phyloP scores from a whole-genome alignment of 2,329 filamentous ascomycete species.

The Whalleya microplaca region DNA sequence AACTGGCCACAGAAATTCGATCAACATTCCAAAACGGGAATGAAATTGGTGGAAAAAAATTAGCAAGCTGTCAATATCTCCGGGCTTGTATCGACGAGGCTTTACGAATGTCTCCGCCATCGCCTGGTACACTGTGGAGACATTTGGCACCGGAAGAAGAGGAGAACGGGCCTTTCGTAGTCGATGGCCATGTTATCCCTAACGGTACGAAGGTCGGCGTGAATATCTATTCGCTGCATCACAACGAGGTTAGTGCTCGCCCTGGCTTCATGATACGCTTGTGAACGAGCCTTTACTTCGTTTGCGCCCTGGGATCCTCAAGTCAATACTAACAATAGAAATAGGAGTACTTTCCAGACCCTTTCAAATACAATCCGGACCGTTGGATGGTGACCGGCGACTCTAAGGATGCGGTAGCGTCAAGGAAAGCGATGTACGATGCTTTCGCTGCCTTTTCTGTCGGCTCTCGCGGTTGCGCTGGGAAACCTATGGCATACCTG shows the following conservation, averaged over 20 bases:
- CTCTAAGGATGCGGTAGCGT: slow-evolving; percentile 13
- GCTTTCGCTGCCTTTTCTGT: slow-evolving; percentile 40
- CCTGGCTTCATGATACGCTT: neutral
- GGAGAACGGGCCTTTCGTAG: slow-evolving; percentile 1
- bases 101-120: slow-evolving; percentile 23
- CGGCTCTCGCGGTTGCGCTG: slow-evolving; percentile 49
- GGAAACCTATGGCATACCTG: slow-evolving; percentile 49
- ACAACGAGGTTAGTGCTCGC: slow-evolving; percentile 6
- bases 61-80: slow-evolving; percentile 21
- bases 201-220: slow-evolving; percentile 13
- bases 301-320: neutral
- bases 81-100: slow-evolving; percentile 28
- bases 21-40: slow-evolving; percentile 7
- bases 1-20: slow-evolving; percentile 23
- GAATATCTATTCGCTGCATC: slow-evolving; percentile 14
- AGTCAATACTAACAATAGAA: neutral
- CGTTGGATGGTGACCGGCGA: slow-evolving; percentile 12
- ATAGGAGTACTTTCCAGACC: slow-evolving; percentile 16
- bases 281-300: slow-evolving; percentile 7
- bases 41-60: slow-evolving; percentile 13
- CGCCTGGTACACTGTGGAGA: slow-evolving; percentile 17
- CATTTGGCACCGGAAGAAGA: slow-evolving; percentile 1
- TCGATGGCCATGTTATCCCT: slow-evolving; percentile 20
- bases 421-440: slow-evolving; percentile 22
- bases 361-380: slow-evolving; percentile 12